Base-by-base conservation (phyloP, 768 basidiomycete genomes). In the Rhodosporidiobolus odoratus region DNA sequence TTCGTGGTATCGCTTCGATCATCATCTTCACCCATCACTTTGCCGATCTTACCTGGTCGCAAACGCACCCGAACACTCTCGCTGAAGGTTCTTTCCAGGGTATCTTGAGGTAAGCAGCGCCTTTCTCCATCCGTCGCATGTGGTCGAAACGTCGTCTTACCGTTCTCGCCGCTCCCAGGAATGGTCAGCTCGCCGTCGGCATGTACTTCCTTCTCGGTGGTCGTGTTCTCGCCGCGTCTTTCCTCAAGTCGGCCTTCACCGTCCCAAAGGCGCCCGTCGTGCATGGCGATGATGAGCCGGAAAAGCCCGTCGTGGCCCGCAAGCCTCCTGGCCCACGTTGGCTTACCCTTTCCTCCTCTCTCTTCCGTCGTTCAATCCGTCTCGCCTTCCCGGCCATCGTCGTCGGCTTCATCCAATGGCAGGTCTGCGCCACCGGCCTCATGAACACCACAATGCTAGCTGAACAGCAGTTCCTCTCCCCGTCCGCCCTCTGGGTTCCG, bases 1-100 rank as follows among this genome's bases (percentile, higher is more conserved):
- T 78, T 12, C 72, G 78, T 30, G 78, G 78, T 59, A 58, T 77
- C 60, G 78, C 78, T 16, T 74, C 74, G n/a, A 47, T 78, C 68
- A 69, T 78, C 75, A 78, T 78, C 74, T 78, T 78, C 76, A 76
- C 77, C 45, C 78, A 78, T 63, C 77, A 77, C 65, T 78, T 75
- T 61, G 62, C 74, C 58, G 77, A 77, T 62, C 47, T 78, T 30
- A 78, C 78, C 35, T 78, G 76, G 76, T 57, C 73, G 21, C 67
- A 72, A 47, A 57, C 62, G 27, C 66, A 73, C 62, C 78, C 78
- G n/a, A 68, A 71, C 43, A 73, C 72, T 12, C 69, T 78, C 43
- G 67, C 72, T 37, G 65, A 69, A 37, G 77, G 77, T 15, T 69
- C 69, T 8, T 56, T 73, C 48, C 60, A 72, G 40, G 74, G 75